Conservation (phyloP, 345 rosid species). For the Eucalyptus camaldulensis region DNA sequence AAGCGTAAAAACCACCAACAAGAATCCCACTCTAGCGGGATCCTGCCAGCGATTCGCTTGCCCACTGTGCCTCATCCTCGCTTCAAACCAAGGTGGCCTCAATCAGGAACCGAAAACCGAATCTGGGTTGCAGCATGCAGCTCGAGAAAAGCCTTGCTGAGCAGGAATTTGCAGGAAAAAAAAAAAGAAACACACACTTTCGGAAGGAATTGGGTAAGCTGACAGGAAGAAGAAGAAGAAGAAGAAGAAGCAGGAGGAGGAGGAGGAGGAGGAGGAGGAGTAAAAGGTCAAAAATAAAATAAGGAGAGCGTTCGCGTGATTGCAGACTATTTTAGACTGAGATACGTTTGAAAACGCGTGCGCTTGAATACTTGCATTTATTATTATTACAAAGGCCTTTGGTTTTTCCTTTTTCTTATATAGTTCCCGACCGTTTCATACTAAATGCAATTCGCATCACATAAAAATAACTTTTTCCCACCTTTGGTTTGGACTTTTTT, state of each 20-base stretch:
- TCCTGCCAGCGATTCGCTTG: conserved; percentile 12
- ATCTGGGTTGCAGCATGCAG: not conserved
- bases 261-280: not conserved
- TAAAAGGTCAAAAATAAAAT: not conserved
- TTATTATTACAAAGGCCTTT: not conserved
- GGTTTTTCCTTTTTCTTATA: not conserved
- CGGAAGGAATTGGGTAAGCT: not conserved
- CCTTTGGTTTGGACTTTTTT: not conserved
- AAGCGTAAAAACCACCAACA: conserved; percentile 9
- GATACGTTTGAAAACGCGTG: conserved; percentile 2
- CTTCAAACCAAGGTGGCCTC: not conserved
- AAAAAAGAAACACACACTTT: not conserved
- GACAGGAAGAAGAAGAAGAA: not conserved
- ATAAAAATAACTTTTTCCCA: not conserved
- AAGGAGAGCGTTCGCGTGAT: not conserved
- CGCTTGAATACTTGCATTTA: not conserved
- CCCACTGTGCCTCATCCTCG: conserved; percentile 11
- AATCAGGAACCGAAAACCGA: not conserved
- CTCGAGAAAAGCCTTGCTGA: not conserved
- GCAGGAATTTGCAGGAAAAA: not conserved
- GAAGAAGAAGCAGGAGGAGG: not conserved
- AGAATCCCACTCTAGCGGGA: not conserved
- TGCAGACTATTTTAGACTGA: not conserved
- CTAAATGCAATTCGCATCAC: not conserved
- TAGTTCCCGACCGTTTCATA: not conserved